Evolutionary conservation across 371 early-diverging fungal genomes (phyloP), one percentile per base, ranked within the genome.

Genomic region (Batkoa obscura): DNA sequence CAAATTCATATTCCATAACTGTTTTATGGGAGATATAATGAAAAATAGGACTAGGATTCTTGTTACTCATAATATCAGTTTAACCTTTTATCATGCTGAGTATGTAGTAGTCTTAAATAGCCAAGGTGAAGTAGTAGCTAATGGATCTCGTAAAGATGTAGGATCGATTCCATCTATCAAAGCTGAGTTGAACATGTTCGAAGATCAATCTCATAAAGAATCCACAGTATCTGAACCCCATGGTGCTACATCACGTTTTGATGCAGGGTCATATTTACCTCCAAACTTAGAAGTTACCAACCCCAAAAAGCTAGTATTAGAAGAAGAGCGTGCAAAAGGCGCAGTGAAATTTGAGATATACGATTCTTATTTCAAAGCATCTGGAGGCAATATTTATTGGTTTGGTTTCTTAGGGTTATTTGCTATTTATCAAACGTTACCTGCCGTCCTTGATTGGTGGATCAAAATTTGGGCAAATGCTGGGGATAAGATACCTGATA

Each of bases 51-150:
- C 94, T 0, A 68, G 81, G 12, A 67, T 96, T 12, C 70, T 96
- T 32, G 86, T 91, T 5, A 91, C 93, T 0, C 94, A 95, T 62
- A 86, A 88, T 46, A 82, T 90, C 5, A 67, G 74, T 2, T 74
- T 88, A 52, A 84, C 89, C 53, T 63, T 92, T 30, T 64, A 74
- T 4, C 73, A 75, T 43, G 72, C 80, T 49, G 70, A 74, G 57
- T 72, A 73, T 35, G 62, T 89, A 6, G 79, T 85, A 0, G 70
- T 80, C 30, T 56, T 93, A 57, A 60, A 68, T 6, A 65, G 72
- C 23, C 90, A 88, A 9, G 60, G 64, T 17, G 60, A 70, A 32
- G 48, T 63, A 1, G 50, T 69, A 36, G 65, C 61, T 30, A 78
- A 76, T n/a, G 52, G 65, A 0, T 68, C 35, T 2, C 41, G 68